Evolutionary conservation across 2,329 filamentous ascomycete species (phyloP), one percentile per base, ranked within the genome.

Genomic region (Xylaria sp.): DNA sequence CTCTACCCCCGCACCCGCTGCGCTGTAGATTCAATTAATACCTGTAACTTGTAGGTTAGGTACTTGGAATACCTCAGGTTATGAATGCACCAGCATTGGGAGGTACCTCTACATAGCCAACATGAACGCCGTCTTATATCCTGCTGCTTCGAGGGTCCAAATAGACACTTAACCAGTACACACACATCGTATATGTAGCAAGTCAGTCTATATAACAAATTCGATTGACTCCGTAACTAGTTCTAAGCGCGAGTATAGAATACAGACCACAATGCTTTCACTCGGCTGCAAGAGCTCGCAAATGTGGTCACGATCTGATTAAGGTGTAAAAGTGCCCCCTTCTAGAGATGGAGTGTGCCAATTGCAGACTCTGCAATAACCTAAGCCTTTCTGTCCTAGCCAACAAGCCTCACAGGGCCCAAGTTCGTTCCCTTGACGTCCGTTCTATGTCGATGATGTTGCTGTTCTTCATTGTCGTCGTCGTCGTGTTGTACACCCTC

Each of bases 141-240:
- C 29, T 11, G 29, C 11, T 34, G 11, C 11, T 13, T 34, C 29
- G 16, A 13, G 29, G 29, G 9, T 13, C 29, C 8, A 34, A 34
- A 13, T 13, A 34, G 5, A 13, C 29, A 13, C 29, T 11, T 34
- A 13, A 17, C 18, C 24, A 48, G 11, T 29, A 29, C 24, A 7
- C 9, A 18, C 20, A 5, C 22, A 7, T 37, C 38, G n/a, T 17
- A 7, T n/a, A n/a, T n/a, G 19, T 7, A 19, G 16, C 21, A 38
- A 13, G n/a, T 21, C 5, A 18, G 18, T 19, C 39, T 24, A 16
- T 45, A 29, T 54, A 53, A 17, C 34, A 37, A 7, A 53, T 55
- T 46, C 59, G 18, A 57, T 59, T 54, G 37, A 59, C 53, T 54
- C 53, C 56, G 39, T 44, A 34, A 44, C 49, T 48, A 51, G 47